Conservation (phyloP, 805 yeast genomes). For the Candida ovalis region DNA sequence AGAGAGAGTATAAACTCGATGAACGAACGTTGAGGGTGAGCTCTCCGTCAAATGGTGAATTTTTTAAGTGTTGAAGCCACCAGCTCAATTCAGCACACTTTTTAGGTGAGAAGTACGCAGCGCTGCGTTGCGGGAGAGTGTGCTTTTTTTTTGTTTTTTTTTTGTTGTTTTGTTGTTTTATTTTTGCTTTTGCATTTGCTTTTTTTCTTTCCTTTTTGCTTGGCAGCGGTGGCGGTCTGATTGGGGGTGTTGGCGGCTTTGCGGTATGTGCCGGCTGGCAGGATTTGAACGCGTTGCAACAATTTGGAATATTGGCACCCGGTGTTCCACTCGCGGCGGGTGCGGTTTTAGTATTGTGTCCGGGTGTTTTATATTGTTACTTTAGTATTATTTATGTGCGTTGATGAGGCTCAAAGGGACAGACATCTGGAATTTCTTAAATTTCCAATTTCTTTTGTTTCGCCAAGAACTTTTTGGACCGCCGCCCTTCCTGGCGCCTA, state of each 20-base stretch:
- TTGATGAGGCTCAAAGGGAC: neutral
- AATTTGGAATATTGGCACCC: neutral
- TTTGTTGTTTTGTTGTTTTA: too few relatives aligned
- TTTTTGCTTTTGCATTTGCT: too few relatives aligned
- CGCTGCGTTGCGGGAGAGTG: neutral
- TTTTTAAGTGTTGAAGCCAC: neutral
- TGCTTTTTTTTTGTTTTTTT: too few relatives aligned
- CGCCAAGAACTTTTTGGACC: neutral
- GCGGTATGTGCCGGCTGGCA: too few relatives aligned
- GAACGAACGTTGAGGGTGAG: neutral
- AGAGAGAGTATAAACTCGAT: neutral
- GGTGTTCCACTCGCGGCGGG: neutral
- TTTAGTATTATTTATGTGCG: too few relatives aligned
- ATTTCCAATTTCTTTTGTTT: neutral
- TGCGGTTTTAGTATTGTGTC: neutral
- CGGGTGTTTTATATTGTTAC: neutral
- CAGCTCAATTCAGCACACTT: neutral
- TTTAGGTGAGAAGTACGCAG: neutral
- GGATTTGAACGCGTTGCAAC: too few relatives aligned
- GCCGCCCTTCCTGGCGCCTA: neutral
- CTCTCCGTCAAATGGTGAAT: neutral
- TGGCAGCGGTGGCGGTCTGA: neutral
- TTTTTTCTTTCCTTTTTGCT: neutral
- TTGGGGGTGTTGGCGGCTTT: too few relatives aligned
- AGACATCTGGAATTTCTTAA: neutral